Base-by-base conservation (phyloP, 257 asterid genomes). In the Solanum clarkiae region DNA sequence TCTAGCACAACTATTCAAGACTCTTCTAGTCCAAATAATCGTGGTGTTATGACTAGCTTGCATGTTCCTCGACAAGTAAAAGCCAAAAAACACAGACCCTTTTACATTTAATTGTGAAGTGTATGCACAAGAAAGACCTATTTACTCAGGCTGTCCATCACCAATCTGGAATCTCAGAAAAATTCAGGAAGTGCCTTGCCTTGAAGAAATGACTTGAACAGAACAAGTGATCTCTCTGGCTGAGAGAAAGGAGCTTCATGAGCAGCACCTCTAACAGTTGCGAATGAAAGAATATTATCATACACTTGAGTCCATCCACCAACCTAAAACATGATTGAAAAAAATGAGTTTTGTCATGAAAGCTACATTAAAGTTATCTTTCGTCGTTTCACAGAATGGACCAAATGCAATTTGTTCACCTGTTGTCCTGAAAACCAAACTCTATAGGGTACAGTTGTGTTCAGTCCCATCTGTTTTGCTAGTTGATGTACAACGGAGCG, bases 241-340 rank as follows among this genome's bases (percentile, higher is more conserved):
- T 93, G 93, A 49, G 97, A 92, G 86, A 93, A 92, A 14, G 97
- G 97, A 88, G 90, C 97, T 89, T 93, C 97, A 85, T 92, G 97
- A 82, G 95, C 91, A 77, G 97, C 97, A 8, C 93, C 97, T 89
- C 97, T 88, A 65, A 93, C 80, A 22, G 95, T 93, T 36, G 94
- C 95, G 90, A 93, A 93, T 51, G 97, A 90, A 18, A 93, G 92
- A 5, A 90, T 42, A 86, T 93, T 86, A 4, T 91, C 95, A 81
- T 93, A 93, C 36, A 87, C 93, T 86, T 89, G 91, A 85, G 94
- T 93, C 97, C 97, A 92, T 79, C 95, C 95, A 70, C 93, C 97
- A 86, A 93, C 97, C 97, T 93, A 42, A 75, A 11, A 56, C 22
- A 60, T 84, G 59, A 91, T 88, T 9, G 90, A 89, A 17, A 16